Percentiles rank a stretch among this genome's conserved stretches.
Conservation (phyloP, 169 alveolate species). For the Condylostoma magnum region DNA sequence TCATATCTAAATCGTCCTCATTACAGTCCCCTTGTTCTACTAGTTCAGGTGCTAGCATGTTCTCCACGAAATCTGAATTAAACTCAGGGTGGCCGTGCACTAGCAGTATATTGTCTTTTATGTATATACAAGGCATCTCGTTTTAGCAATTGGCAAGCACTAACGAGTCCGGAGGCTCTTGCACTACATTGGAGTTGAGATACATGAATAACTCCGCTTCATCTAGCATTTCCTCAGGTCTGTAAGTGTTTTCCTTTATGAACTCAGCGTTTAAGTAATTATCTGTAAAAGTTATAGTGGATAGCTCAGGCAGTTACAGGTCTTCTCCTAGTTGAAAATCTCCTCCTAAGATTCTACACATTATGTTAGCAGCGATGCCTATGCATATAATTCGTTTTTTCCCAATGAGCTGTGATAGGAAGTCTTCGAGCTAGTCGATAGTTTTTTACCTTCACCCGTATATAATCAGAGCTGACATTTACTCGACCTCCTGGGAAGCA, state of each 20-base stretch:
- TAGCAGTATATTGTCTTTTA: background rate
- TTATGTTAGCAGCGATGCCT: slow-evolving; percentile 11
- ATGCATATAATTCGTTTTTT: background rate
- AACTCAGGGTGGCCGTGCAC: slow-evolving; percentile 31
- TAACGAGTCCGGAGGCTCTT: background rate
- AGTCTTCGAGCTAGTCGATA: background rate
- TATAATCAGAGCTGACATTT: background rate
- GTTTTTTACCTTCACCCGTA: slow-evolving; percentile 3
- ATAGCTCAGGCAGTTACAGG: background rate
- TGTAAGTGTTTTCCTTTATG: background rate
- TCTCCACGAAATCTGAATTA: background rate
- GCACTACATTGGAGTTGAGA: background rate
- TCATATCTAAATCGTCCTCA: slow-evolving; percentile 16
- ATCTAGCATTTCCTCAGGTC: background rate
- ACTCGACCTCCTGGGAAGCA: slow-evolving; percentile 1
- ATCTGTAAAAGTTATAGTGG: background rate
- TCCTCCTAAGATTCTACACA: slow-evolving; percentile 18
- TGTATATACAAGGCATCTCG: background rate
- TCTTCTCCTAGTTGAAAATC: background rate
- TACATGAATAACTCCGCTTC: background rate
- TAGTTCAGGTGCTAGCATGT: background rate
- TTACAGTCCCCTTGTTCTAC: background rate
- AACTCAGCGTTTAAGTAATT: background rate
- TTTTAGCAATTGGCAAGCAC: background rate
- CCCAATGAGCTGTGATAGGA: background rate